Evolutionary conservation across 108 stramenopile genomes (phyloP).

Genomic region (Cylindrotheca fusiformis): DNA sequence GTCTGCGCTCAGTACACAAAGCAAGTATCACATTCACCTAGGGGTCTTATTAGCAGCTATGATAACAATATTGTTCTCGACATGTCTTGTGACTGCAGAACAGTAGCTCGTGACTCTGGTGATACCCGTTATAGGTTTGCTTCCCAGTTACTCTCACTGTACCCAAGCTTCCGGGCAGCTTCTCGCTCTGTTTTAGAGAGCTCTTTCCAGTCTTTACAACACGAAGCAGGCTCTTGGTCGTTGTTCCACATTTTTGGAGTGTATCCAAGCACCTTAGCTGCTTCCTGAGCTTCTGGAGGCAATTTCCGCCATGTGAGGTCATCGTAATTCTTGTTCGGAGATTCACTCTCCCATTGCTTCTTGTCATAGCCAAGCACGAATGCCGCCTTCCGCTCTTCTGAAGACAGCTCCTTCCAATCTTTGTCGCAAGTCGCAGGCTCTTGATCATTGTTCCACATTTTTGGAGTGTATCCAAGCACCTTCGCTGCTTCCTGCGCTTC

Average conservation of each 20-base stretch:
- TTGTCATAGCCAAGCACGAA: constrained; percentile 41
- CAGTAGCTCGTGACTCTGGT: no score
- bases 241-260: constrained; percentile 28
- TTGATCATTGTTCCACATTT: constrained; percentile 39
- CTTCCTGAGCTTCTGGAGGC: constrained; percentile 21
- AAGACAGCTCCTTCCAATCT: constrained; percentile 11
- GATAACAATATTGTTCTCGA: no score
- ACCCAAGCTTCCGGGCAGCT: constrained; percentile 36
- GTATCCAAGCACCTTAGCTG: constrained; percentile 30
- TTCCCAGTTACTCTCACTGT: constrained; percentile 32
- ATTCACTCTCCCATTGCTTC: constrained; percentile 28
- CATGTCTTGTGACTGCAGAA: no score
- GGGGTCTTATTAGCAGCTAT: no score
- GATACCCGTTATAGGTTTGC: no score
- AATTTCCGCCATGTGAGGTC: constrained; percentile 8
- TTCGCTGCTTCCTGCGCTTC: constrained; percentile 36
- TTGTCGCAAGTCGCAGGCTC: background rate
- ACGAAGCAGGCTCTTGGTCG: background rate
- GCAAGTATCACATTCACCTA: no score
- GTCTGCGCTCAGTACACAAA: no score
- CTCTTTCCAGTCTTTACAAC: constrained; percentile 33
- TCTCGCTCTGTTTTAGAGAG: constrained; percentile 28
- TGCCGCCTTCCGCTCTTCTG: constrained; percentile 27
- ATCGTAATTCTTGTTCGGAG: background rate
- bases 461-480: constrained; percentile 33